phyloP scores from a whole-genome alignment of 2,329 filamentous ascomycete species.

The Fusarium nisikadoi region DNA sequence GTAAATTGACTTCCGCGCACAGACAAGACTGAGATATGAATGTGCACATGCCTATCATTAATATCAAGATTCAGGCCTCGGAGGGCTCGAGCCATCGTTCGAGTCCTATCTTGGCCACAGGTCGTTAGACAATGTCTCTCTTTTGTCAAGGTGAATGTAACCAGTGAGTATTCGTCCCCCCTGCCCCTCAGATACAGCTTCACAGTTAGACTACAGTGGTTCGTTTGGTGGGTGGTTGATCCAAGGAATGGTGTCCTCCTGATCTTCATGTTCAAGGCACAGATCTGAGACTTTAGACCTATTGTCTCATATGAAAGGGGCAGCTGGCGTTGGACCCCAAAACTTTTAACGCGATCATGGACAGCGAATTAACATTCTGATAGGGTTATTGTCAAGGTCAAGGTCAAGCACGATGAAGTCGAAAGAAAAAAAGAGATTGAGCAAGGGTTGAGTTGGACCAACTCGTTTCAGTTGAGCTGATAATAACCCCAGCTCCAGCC shows the following conservation, averaged over 20 bases:
- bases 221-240: neutral
- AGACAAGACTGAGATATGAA: constrained; percentile 9
- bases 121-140: neutral
- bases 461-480: constrained; percentile 25
- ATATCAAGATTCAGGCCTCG: neutral
- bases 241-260: neutral
- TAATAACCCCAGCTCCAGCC: neutral
- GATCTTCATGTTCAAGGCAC: constrained; percentile 24
- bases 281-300: constrained; percentile 26
- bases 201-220: neutral
- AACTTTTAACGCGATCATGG: constrained; percentile 27
- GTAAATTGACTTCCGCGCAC: constrained; percentile 42
- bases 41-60: neutral
- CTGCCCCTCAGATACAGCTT: neutral
- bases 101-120: neutral
- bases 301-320: constrained; percentile 19
- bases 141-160: neutral
- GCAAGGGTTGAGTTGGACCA: constrained; percentile 2
- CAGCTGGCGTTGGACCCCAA: neutral
- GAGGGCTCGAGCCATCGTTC: neutral
- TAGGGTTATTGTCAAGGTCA: neutral
- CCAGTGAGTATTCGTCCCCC: neutral
- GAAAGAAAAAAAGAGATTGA: constrained; percentile 1
- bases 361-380: neutral
- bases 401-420: neutral